phyloP scores from a whole-genome alignment of 192 early-diverging fungal species.

The Rhizophagus sp. region DNA sequence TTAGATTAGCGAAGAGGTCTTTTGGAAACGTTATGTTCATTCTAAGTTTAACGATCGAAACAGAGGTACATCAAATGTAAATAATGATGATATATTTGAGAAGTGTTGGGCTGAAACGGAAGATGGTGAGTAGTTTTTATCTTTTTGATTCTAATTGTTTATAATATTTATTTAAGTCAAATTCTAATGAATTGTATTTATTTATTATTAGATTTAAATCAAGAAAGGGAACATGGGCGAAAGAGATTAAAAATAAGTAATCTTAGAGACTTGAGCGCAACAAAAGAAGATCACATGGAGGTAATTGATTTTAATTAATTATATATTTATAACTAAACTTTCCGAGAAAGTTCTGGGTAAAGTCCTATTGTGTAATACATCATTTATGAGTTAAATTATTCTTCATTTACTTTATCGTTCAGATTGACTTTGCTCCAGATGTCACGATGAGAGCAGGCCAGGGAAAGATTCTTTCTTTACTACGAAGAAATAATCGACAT shows the following conservation, averaged over 20 bases:
- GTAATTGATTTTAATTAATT: conserved; percentile 34
- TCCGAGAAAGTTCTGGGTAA: no score
- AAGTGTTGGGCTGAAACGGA: conserved; percentile 79
- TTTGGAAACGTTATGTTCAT: conserved; percentile 86
- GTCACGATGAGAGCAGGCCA: conserved; percentile 76
- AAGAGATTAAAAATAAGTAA: conserved; percentile 55
- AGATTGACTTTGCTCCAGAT: conserved; percentile 77
- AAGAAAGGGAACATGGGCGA: conserved; percentile 38
- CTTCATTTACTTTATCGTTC: not conserved
- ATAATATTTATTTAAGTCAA: not conserved
- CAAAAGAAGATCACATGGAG: conserved; percentile 79
- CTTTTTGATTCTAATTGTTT: not conserved
- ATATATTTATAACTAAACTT: not conserved
- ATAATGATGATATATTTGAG: conserved; percentile 78
- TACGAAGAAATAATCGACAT: conserved; percentile 88
- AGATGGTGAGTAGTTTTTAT: conserved; percentile 39
- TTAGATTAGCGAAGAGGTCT: conserved; percentile 71
- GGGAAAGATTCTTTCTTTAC: conserved; percentile 70
- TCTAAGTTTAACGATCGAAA: conserved; percentile 88
- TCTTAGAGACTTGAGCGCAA: conserved; percentile 79
- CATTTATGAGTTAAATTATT: not conserved
- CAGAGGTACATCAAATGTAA: conserved; percentile 48
- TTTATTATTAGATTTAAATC: conserved; percentile 21
- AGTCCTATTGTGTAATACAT: no score
- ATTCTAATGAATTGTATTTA: not conserved